Base-by-base conservation (phyloP, 768 basidiomycete genomes). In the Suillus clintonianus region DNA sequence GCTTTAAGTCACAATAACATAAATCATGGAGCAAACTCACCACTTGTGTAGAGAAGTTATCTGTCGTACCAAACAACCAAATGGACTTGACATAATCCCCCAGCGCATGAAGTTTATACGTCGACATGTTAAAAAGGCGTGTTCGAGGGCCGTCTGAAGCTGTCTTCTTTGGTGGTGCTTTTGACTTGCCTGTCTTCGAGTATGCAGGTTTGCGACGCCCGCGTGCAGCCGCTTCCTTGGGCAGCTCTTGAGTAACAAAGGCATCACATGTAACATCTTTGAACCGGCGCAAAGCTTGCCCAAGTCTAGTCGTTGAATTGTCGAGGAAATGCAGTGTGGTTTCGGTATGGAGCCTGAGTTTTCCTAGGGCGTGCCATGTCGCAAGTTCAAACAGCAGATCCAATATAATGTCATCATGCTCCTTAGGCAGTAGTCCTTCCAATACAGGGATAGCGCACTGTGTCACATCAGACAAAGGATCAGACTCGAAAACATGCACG, bases 211-310 rank as follows among this genome's bases (percentile, higher is more conserved):
- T 37, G 10, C 47, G 17, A 5, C 73, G 65, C 0, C 64, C 57
- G 0, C 78, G 75, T 2, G 80, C 77, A 5, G 67, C 72, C 4
- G 62, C 68, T 58, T 86, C 83, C 1, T 61, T 60, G 0, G 81
- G 81, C 14, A 84, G 68, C 37, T 82, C 80, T 0, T 62, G 24
- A 0, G 79, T 80, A 1, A 70, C 22, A 54, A 69, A 79, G 0
- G 48, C 59, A 1, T 64, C 24, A 59, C 77, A 77, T 0, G 73
- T 74, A 1, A 63, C 19, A 1, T 68, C 51, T 7, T 65, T 61
- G 50, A 81, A 80, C 10, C 69, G 59, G 10, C 62, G 64, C 2
- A 73, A 4, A 5, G 24, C 34, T 8, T 55, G 4, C 0, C 76
- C 70, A 0, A 80, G 65, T 2, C 27, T 41, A 0, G 3, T 47